phyloP scores from a whole-genome alignment of 108 stramenopile species.

The Craspedostauros australis region DNA sequence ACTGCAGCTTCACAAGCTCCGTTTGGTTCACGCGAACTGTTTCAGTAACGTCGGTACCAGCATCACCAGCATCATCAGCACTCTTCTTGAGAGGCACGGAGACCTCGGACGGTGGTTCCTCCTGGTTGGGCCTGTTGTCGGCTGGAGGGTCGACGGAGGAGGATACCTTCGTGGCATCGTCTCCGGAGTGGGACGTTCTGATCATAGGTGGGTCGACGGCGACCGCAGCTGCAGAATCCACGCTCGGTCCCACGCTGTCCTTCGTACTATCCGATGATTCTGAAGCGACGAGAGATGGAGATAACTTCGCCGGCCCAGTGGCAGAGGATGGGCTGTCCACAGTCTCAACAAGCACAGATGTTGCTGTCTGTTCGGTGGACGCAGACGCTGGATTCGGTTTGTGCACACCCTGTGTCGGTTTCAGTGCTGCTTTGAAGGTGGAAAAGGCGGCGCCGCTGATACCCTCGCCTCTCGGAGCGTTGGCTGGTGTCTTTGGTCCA shows the following conservation, averaged over 20 bases:
- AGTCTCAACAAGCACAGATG: too few species aligned
- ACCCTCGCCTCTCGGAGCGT: background rate
- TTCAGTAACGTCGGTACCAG: slow-evolving; percentile 1
- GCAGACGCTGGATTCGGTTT: too few species aligned
- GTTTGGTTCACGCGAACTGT: slow-evolving; percentile 25
- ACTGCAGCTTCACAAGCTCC: slow-evolving; percentile 24
- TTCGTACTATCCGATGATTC: too few species aligned
- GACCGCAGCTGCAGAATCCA: too few species aligned
- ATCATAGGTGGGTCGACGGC: slow-evolving; percentile 7
- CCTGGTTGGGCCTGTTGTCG: background rate
- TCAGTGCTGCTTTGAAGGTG: too few species aligned
- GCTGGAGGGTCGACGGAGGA: background rate
- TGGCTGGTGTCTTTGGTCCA: slow-evolving; percentile 3
- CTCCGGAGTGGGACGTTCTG: too few species aligned
- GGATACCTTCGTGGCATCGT: background rate
- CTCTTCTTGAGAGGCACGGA: slow-evolving; percentile 1
- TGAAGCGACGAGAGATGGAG: too few species aligned
- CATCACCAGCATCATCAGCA: slow-evolving; percentile 6
- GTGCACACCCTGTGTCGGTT: too few species aligned
- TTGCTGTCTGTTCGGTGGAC: too few species aligned
- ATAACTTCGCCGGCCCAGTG: too few species aligned
- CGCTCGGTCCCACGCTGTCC: too few species aligned
- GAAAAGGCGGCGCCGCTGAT: background rate
- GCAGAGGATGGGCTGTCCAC: too few species aligned
- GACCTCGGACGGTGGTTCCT: slow-evolving; percentile 2